Percentiles rank a stretch among this genome's conserved stretches.
Conservation (phyloP, 2,329 filamentous ascomycete genomes). For the Biscogniauxia sp. region DNA sequence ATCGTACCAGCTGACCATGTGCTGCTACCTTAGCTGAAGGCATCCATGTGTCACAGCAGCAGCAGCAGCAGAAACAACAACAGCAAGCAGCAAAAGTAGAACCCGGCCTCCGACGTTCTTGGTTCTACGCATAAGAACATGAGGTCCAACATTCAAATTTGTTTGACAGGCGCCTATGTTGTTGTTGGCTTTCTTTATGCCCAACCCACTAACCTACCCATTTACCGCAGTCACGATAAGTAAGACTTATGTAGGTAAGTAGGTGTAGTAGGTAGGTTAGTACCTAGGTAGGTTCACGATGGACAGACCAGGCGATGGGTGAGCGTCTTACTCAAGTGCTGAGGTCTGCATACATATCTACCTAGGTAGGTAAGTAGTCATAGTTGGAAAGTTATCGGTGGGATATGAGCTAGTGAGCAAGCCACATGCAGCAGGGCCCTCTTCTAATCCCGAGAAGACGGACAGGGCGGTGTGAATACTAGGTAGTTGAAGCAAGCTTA, state of each 20-base stretch:
- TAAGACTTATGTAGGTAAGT: too few relatives aligned
- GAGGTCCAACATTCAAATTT: too few relatives aligned
- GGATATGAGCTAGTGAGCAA: neutral
- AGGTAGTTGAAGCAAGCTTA: too few relatives aligned
- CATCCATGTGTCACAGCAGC: neutral
- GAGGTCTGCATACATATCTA: neutral
- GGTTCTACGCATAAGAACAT: too few relatives aligned
- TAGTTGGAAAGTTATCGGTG: neutral
- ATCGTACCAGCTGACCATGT: neutral
- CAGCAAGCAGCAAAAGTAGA: neutral
- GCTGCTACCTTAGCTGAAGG: neutral
- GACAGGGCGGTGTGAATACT: too few relatives aligned
- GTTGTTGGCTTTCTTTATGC: too few relatives aligned
- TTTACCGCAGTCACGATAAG: too few relatives aligned
- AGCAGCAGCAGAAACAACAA: neutral
- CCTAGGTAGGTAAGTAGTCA: neutral
- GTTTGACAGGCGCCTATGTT: too few relatives aligned
- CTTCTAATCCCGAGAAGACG: neutral
- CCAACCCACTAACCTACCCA: too few relatives aligned
- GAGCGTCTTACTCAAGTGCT: neutral
- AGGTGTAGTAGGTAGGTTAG: too few relatives aligned
- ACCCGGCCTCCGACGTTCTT: neutral
- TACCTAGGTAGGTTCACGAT: too few relatives aligned
- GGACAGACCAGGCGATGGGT: too few relatives aligned
- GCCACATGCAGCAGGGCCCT: neutral